Percentiles rank a stretch among this genome's conserved stretches.
These are phyloP conservation scores for Erysimum cheiranthoides DNA, from an alignment of 345 rosid species.

Conservation along the genomic window DNA sequence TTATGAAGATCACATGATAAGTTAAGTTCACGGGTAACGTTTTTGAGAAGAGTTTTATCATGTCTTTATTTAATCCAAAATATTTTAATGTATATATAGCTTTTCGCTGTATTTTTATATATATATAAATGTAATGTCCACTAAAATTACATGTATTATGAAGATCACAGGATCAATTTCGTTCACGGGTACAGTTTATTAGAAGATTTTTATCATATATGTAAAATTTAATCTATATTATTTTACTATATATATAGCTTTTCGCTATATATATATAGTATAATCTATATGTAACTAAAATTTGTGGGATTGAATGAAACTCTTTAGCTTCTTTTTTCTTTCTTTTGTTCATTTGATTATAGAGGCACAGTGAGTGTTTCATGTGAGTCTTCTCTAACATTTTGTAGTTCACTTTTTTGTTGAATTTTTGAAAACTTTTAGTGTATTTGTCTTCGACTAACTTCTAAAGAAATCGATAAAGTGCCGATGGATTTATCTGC, in stretches of 20 bases:
- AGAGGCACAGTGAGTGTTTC: slow-evolving; percentile 16
- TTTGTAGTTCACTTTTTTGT: not conserved
- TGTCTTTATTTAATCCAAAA: not conserved
- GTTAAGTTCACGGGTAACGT: not conserved
- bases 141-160: not conserved
- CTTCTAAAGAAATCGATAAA: slow-evolving; percentile 1
- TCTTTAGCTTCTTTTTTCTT: not conserved
- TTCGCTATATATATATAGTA: too few species aligned
- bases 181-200: not conserved
- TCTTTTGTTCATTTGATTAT: not conserved
- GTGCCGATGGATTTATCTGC: not conserved
- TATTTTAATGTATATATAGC: not conserved
- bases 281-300: too few species aligned
- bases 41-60: not conserved
- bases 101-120: not conserved
- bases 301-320: not conserved
- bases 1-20: not conserved
- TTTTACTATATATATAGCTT: not conserved
- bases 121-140: not conserved
- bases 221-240: not conserved
- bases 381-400: slow-evolving; percentile 34
- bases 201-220: not conserved
- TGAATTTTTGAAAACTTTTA: not conserved
- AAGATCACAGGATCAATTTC: not conserved
- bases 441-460: not conserved